phyloP scores from a whole-genome alignment of 2,329 filamentous ascomycete species.

The Lachnellula hyalina region DNA sequence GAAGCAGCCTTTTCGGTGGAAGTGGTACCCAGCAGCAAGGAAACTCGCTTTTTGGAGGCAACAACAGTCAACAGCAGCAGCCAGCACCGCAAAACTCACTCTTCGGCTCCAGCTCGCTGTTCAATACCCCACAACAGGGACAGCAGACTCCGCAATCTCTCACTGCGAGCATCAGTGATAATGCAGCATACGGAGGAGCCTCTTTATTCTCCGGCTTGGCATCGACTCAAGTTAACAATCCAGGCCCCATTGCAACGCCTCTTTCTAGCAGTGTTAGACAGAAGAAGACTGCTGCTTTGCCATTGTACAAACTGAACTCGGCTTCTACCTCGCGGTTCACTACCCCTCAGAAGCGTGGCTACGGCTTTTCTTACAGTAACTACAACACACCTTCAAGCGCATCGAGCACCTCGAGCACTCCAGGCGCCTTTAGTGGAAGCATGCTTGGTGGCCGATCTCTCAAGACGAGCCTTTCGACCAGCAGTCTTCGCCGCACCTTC shows the following conservation, averaged over 20 bases:
- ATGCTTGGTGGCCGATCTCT: constrained; percentile 61
- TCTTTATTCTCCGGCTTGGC: constrained; percentile 76
- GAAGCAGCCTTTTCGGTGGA: constrained; percentile 50
- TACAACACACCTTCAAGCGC: constrained; percentile 77
- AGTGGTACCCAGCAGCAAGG: constrained; percentile 21
- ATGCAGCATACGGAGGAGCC: constrained; percentile 85
- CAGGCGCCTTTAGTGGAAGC: constrained; percentile 61
- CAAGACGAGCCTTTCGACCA: constrained; percentile 83
- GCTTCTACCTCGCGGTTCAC: constrained; percentile 71
- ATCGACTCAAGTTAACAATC: constrained; percentile 58
- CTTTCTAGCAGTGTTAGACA: constrained; percentile 67
- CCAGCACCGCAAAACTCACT: constrained; percentile 50
- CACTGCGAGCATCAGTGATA: constrained; percentile 73
- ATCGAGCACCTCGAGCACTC: constrained; percentile 62
- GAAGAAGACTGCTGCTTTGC: constrained; percentile 73
- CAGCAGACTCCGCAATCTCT: constrained; percentile 55
- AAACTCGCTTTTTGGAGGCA: constrained; percentile 30
- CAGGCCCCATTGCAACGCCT: constrained; percentile 88
- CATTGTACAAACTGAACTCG: constrained; percentile 82
- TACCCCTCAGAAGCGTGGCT: constrained; percentile 81
- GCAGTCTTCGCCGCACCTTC: constrained; percentile 76
- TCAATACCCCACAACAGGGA: constrained; percentile 51
- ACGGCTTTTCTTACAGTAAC: constrained; percentile 88
- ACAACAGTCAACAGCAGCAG: constrained; percentile 33
- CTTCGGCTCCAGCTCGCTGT: constrained; percentile 57